Evolutionary conservation across 2,329 filamentous ascomycete species (phyloP).

Genomic region (Plenodomus tracheiphilus): DNA sequence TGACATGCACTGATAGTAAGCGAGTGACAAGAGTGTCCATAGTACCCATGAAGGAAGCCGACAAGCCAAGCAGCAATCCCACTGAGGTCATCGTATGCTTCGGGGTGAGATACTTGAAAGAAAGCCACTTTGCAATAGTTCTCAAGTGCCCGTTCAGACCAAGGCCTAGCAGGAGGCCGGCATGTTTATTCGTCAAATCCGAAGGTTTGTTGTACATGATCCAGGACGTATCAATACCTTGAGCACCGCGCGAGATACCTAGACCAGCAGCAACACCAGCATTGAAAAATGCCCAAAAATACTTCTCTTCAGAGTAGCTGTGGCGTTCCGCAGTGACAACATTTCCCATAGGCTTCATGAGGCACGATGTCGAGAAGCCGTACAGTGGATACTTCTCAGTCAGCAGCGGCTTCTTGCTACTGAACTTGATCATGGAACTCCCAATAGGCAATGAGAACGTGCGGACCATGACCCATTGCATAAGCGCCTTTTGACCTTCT

Average conservation of each 20-base stretch:
- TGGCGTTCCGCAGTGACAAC: constrained; percentile 90
- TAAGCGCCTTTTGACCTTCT: constrained; percentile 89
- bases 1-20: constrained; percentile 92
- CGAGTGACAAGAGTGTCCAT: constrained; percentile 97
- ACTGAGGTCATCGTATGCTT: constrained; percentile 99
- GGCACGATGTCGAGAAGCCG: constrained; percentile 88
- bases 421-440: constrained; percentile 84
- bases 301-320: constrained; percentile 90
- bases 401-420: constrained; percentile 81
- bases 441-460: constrained; percentile 89
- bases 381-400: constrained; percentile 90
- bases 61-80: constrained; percentile 86
- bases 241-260: constrained; percentile 84
- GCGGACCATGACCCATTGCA: constrained; percentile 81
- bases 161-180: constrained; percentile 86
- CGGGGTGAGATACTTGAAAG: constrained; percentile 98
- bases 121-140: constrained; percentile 93
- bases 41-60: constrained; percentile 91
- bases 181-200: constrained; percentile 93
- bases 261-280: constrained; percentile 91
- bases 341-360: constrained; percentile 89
- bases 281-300: constrained; percentile 98
- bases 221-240: constrained; percentile 97
- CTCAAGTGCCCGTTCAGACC: constrained; percentile 95
- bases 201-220: constrained; percentile 96